Conservation (phyloP, 2,329 filamentous ascomycete species). For the Bimuria novae-zelandiae region DNA sequence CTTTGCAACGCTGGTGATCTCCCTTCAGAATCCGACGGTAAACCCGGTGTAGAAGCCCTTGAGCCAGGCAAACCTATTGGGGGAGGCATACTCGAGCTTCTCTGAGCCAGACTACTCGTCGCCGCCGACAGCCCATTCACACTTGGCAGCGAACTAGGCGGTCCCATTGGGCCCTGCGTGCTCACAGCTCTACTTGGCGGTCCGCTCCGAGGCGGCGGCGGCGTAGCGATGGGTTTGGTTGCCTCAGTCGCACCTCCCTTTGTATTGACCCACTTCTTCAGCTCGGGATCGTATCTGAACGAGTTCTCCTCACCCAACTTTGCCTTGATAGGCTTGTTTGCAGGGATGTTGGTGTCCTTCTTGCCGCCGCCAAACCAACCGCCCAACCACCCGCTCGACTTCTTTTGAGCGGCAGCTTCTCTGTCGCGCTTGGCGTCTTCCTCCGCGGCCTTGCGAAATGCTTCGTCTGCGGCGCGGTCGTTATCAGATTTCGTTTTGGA, state of each 20-base stretch:
- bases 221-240: constrained; percentile 63
- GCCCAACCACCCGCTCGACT: constrained; percentile 75
- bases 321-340: constrained; percentile 73
- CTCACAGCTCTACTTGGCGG: constrained; percentile 31
- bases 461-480: constrained; percentile 80
- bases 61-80: constrained; percentile 35
- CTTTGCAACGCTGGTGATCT: constrained; percentile 31
- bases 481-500: constrained; percentile 60
- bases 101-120: constrained; percentile 21
- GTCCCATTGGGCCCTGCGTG: constrained; percentile 36
- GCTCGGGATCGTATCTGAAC: constrained; percentile 93
- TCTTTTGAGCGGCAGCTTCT: constrained; percentile 47
- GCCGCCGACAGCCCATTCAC: constrained; percentile 8
- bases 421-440: constrained; percentile 65
- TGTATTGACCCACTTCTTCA: constrained; percentile 98
- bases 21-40: constrained; percentile 37
- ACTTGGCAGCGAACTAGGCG: constrained; percentile 19
- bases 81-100: constrained; percentile 45
- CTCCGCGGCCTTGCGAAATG: constrained; percentile 82
- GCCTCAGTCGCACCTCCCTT: constrained; percentile 71
- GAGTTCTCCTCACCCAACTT: constrained; percentile 93
- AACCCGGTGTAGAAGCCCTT: constrained; percentile 39
- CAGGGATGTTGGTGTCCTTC: constrained; percentile 66
- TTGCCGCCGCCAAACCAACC: constrained; percentile 73
- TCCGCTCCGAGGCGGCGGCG: constrained; percentile 75